These are phyloP conservation scores for Casaregolazyma suthepensis DNA, from an alignment of 1,139 yeast genomes.

Conservation along the genomic window DNA sequence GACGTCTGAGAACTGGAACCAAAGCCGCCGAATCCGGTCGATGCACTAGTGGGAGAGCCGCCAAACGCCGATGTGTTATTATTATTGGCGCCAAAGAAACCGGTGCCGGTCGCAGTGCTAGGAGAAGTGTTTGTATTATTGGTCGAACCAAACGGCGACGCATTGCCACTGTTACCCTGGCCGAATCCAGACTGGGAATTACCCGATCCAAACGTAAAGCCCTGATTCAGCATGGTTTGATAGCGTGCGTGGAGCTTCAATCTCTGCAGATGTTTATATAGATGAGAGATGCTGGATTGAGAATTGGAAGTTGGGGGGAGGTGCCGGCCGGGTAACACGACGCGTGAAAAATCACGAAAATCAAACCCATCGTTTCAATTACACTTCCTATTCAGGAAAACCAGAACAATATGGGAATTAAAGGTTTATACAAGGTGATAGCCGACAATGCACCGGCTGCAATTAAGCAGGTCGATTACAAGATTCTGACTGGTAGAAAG, in stretches of 20 bases:
- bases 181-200: conserved; percentile 26
- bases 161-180: conserved; percentile 18
- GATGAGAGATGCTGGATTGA: not conserved
- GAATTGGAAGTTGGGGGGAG: not conserved
- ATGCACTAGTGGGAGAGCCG: conserved; percentile 10
- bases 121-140: conserved; percentile 14
- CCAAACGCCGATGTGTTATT: conserved; percentile 9
- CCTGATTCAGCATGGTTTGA: conserved; percentile 7
- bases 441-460: conserved; percentile 88
- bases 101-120: conserved; percentile 17
- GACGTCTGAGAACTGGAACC: conserved; percentile 24
- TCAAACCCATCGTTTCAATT: not conserved
- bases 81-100: conserved; percentile 16
- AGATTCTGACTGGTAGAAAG: conserved; percentile 83
- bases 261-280: not conserved
- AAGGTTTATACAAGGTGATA: conserved; percentile 71
- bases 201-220: conserved; percentile 22
- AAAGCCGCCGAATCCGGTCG: conserved; percentile 32
- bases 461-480: conserved; percentile 70
- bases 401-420: conserved; percentile 57
- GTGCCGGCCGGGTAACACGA: not conserved
- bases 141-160: conserved; percentile 12
- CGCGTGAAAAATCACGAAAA: not conserved
- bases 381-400: not conserved
- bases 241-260: not conserved